Evolutionary conservation across 306 rosid species (phyloP).

Genomic region (Dalbergia cultrata): DNA sequence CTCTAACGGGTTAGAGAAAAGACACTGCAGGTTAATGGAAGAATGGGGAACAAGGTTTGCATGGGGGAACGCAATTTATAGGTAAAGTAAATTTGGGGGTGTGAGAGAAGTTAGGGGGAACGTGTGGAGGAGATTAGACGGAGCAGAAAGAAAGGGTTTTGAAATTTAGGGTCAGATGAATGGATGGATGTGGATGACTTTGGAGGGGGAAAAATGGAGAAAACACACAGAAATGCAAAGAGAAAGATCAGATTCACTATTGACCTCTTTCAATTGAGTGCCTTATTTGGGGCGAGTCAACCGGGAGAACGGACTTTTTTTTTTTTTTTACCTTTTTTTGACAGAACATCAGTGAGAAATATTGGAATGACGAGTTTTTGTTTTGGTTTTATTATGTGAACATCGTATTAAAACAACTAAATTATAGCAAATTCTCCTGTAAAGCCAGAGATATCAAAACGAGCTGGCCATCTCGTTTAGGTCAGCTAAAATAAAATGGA

Average conservation of each 20-base stretch:
- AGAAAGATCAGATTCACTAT: not conserved
- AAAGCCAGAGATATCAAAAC: too few species aligned
- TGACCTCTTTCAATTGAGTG: not conserved
- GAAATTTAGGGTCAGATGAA: not conserved
- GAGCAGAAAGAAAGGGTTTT: not conserved
- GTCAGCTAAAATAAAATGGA: too few species aligned
- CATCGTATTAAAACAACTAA: too few species aligned
- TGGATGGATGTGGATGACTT: not conserved
- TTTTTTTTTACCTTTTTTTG: too few species aligned
- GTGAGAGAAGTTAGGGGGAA: conserved; percentile 28
- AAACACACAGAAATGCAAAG: not conserved
- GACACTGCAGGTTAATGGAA: conserved; percentile 45
- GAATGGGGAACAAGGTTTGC: conserved; percentile 31
- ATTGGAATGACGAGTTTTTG: too few species aligned
- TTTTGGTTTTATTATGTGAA: too few species aligned
- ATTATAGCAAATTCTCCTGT: too few species aligned
- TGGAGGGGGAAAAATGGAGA: not conserved
- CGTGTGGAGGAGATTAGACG: conserved; percentile 35
- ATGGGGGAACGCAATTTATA: conserved; percentile 35
- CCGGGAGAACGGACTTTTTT: not conserved
- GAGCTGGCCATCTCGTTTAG: too few species aligned
- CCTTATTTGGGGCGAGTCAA: conserved; percentile 39
- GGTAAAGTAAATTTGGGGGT: not conserved
- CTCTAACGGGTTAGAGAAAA: conserved; percentile 55
- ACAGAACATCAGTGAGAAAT: too few species aligned